Evolutionary conservation across 2,329 filamentous ascomycete genomes (phyloP).

Genomic region (Byssoonygena ceratinophila): DNA sequence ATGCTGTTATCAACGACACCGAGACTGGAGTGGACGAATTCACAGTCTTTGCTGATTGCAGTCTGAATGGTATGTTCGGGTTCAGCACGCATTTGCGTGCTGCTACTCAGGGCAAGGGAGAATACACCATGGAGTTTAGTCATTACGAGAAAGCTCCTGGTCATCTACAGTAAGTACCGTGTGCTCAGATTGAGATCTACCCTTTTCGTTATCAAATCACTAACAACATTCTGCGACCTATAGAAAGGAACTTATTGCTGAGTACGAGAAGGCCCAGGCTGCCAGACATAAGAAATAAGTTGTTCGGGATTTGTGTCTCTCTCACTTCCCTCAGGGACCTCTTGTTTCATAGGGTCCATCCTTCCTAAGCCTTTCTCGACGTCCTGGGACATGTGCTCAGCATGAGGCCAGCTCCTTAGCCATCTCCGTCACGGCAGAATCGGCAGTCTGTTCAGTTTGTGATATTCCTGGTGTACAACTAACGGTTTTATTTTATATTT

Average conservation of each 20-base stretch:
- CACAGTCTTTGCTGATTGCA: constrained; percentile 82
- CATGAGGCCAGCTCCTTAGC: too few relatives aligned
- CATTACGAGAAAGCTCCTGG: constrained; percentile 81
- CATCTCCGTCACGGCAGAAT: neutral
- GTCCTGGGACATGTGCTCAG: too few relatives aligned
- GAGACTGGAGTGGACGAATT: constrained; percentile 93
- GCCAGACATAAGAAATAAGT: constrained; percentile 53
- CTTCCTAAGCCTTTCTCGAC: neutral
- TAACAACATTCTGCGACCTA: constrained; percentile 6
- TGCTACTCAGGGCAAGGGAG: constrained; percentile 93
- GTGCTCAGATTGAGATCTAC: neutral
- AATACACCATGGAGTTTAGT: constrained; percentile 98
- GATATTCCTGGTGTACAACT: neutral
- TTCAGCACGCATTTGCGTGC: constrained; percentile 86
- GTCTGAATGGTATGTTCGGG: constrained; percentile 94
- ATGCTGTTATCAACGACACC: constrained; percentile 87
- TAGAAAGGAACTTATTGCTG: constrained; percentile 55
- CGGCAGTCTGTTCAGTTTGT: neutral
- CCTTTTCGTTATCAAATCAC: neutral
- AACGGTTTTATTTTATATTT: neutral
- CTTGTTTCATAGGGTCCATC: too few relatives aligned
- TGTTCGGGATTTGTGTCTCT: neutral
- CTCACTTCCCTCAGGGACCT: neutral
- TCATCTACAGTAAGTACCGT: constrained; percentile 65
- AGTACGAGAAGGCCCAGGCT: constrained; percentile 56